Evolutionary conservation across 768 basidiomycete genomes (phyloP).

Genomic region (Tephrocybe sp.): DNA sequence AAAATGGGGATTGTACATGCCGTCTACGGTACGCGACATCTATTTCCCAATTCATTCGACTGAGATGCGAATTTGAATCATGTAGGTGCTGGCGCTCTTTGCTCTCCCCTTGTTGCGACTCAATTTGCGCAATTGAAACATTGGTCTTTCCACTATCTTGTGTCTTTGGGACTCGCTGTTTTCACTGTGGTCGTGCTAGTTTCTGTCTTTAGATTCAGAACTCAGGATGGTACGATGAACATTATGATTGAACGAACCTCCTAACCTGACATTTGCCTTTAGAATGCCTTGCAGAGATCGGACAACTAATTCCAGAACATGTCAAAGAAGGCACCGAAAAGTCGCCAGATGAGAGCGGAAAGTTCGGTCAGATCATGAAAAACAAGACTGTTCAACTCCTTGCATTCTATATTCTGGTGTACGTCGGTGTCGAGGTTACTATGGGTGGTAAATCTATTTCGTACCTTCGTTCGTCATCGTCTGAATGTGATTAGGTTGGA

Average conservation of each 20-base stretch:
- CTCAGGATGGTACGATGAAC: constrained; percentile 55
- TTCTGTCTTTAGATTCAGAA: constrained; percentile 63
- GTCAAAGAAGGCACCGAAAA: constrained; percentile 21
- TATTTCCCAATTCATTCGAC: not conserved
- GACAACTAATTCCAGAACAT: constrained; percentile 35
- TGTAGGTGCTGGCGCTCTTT: constrained; percentile 64
- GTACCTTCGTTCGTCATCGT: not conserved
- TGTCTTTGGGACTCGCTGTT: constrained; percentile 64
- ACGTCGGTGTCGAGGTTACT: constrained; percentile 69
- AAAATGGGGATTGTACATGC: constrained; percentile 75
- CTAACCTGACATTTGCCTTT: not conserved
- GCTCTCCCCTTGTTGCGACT: constrained; percentile 74
- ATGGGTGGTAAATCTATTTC: constrained; percentile 36
- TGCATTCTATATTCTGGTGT: constrained; percentile 62
- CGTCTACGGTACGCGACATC: constrained; percentile 47
- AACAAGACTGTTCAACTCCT: constrained; percentile 57
- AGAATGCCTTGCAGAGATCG: constrained; percentile 52
- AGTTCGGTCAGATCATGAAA: constrained; percentile 48
- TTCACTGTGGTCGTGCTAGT: constrained; percentile 51
- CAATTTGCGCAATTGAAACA: constrained; percentile 64
- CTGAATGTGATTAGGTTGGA: constrained; percentile 50
- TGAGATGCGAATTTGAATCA: not conserved
- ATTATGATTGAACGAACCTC: not conserved
- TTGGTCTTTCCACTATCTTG: constrained; percentile 82
- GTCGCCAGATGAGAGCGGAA: constrained; percentile 17